Evolutionary conservation across 768 basidiomycete species (phyloP).

Genomic region (Kwoniella sp.): DNA sequence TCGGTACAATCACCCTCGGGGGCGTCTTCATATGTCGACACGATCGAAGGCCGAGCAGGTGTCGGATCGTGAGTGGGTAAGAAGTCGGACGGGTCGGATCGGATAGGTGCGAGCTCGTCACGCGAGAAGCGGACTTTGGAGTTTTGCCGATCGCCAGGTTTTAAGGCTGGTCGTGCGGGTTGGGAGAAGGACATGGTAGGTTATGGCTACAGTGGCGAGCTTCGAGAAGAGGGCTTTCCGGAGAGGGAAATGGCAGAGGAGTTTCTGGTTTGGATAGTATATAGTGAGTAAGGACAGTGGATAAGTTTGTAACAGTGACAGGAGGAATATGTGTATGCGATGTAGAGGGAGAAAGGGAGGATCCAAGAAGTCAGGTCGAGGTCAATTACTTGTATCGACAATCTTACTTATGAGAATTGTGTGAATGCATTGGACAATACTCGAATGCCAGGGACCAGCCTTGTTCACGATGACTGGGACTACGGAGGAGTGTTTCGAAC

Average conservation of each 20-base stretch:
- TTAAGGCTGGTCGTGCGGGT: constrained; percentile 31
- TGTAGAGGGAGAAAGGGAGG: background rate
- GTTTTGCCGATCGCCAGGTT: constrained; percentile 26
- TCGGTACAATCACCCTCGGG: constrained; percentile 5
- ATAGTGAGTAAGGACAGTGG: background rate
- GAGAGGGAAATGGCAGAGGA: too few relatives aligned
- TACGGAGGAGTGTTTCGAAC: constrained; percentile 6
- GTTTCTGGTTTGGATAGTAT: too few relatives aligned
- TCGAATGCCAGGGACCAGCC: background rate
- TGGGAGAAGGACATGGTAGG: constrained; percentile 20
- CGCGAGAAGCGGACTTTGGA: constrained; percentile 41
- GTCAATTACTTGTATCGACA: background rate
- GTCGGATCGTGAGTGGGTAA: constrained; percentile 22
- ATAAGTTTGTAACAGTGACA: background rate
- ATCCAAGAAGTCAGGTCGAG: background rate
- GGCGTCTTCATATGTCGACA: constrained; percentile 9
- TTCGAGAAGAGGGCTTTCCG: background rate
- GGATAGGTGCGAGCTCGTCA: constrained; percentile 32
- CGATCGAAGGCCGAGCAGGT: constrained; percentile 15
- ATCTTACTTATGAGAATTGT: background rate
- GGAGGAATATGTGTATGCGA: background rate
- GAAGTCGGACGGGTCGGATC: constrained; percentile 35
- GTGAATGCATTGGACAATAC: too few relatives aligned
- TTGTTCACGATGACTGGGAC: background rate
- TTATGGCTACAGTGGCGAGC: background rate